These are phyloP conservation scores for Penicillium nucicola DNA, from an alignment of 495 filamentous ascomycete genomes.

Conservation along the genomic window DNA sequence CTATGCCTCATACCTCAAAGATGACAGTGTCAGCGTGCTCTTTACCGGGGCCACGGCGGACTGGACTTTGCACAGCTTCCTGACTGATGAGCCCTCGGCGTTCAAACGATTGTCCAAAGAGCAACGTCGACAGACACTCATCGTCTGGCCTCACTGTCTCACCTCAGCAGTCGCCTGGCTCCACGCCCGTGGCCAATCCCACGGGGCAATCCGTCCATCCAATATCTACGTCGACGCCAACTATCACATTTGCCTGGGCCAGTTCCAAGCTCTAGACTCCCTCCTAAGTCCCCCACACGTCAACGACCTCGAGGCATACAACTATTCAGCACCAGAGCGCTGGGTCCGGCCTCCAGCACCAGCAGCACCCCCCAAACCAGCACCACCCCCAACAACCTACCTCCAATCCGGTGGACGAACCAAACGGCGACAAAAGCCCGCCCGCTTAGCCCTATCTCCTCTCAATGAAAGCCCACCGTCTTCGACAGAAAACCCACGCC, in stretches of 20 bases:
- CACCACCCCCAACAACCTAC: slow-evolving; percentile 12
- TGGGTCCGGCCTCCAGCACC: slow-evolving; percentile 46
- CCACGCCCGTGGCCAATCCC: slow-evolving; percentile 67
- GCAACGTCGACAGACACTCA: slow-evolving; percentile 61
- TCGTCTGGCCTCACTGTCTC: slow-evolving; percentile 89
- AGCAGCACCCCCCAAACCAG: not conserved
- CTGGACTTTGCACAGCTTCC: slow-evolving; percentile 71
- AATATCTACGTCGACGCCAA: slow-evolving; percentile 72
- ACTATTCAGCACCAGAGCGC: slow-evolving; percentile 83
- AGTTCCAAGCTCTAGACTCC: slow-evolving; percentile 63
- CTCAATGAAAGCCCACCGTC: slow-evolving; percentile 20
- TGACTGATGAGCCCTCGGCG: slow-evolving; percentile 60
- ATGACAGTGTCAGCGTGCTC: slow-evolving; percentile 69
- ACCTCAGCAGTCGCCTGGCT: slow-evolving; percentile 73
- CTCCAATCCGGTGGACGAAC: slow-evolving; percentile 51
- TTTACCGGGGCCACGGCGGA: slow-evolving; percentile 69
- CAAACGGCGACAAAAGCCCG: slow-evolving; percentile 28
- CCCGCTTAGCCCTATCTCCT: slow-evolving; percentile 17
- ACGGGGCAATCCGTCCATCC: slow-evolving; percentile 81
- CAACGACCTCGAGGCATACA: slow-evolving; percentile 77
- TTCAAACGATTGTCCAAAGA: slow-evolving; percentile 73
- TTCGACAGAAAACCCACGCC: slow-evolving; percentile 22
- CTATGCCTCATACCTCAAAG: slow-evolving; percentile 75
- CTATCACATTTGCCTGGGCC: slow-evolving; percentile 70
- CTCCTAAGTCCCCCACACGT: slow-evolving; percentile 48